Evolutionary conservation across 2,329 filamentous ascomycete species (phyloP).

Genomic region (Sclerotinia nivalis): DNA sequence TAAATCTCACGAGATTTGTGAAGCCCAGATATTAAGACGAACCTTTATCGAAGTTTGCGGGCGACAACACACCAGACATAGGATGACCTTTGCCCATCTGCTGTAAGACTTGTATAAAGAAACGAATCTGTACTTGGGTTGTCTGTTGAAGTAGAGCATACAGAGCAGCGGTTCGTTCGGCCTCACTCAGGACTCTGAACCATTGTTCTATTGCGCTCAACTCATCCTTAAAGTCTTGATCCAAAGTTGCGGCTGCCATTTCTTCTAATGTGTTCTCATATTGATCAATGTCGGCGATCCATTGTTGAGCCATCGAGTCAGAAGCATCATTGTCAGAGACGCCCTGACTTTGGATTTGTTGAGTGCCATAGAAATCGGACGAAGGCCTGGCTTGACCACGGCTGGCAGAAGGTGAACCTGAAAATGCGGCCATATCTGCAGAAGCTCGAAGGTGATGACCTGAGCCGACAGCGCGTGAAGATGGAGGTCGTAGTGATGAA

Average conservation of each 20-base stretch:
- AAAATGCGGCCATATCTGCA: slow-evolving; percentile 89
- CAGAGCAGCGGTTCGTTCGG: slow-evolving; percentile 89
- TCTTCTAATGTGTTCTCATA: slow-evolving; percentile 98
- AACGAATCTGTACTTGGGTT: slow-evolving; percentile 96
- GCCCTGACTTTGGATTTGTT: slow-evolving; percentile 66
- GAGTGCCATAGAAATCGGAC: slow-evolving; percentile 86
- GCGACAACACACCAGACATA: slow-evolving; percentile 92
- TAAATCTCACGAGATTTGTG: not conserved
- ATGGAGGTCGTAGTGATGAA: slow-evolving; percentile 78
- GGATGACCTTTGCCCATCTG: slow-evolving; percentile 99
- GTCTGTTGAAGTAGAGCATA: slow-evolving; percentile 97
- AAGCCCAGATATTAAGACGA: slow-evolving; percentile 37
- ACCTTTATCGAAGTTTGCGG: slow-evolving; percentile 97
- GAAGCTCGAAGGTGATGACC: slow-evolving; percentile 90
- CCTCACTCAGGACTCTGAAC: slow-evolving; percentile 96
- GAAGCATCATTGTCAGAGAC: slow-evolving; percentile 76
- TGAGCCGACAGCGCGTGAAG: slow-evolving; percentile 73
- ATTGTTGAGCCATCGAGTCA: slow-evolving; percentile 94
- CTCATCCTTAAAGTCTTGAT: slow-evolving; percentile 99
- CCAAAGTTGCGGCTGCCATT: slow-evolving; percentile 97
- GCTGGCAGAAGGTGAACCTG: slow-evolving; percentile 60
- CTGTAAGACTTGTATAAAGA: slow-evolving; percentile 98
- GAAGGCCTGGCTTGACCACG: slow-evolving; percentile 81
- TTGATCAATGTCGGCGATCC: slow-evolving; percentile 98
- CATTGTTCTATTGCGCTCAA: slow-evolving; percentile 98